Base-by-base conservation (phyloP, 495 filamentous ascomycete genomes). In the Penicillium silybi region DNA sequence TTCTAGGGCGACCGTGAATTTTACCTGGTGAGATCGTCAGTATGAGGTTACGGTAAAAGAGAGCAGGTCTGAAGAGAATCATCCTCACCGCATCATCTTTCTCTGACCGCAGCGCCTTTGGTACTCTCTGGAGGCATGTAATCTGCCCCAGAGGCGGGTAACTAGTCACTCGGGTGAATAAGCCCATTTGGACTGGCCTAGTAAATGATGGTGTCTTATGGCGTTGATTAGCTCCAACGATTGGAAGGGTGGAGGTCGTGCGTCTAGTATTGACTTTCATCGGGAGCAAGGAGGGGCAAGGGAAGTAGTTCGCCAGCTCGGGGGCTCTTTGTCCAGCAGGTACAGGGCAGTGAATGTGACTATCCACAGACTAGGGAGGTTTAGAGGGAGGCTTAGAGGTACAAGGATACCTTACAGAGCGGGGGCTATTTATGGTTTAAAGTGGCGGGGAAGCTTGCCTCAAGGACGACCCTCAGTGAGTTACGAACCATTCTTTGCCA, bases 1-100 rank as follows among this genome's bases (percentile, higher is more conserved):
- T 52, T 90, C 87, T 25, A 96, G 70, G n/a, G 89, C 67, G 15
- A 89, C 87, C 15, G 80, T 83, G 53, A 93, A 86, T 3, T 60
- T 60, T 11, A 87, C 71, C 70, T 80, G 53, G 15, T 10, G 16
- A 2, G 9, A 45, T 3, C 16, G 23, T 22, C 7, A 19, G 35
- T 29, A 5, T n/a, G n/a, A 23, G 3, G 22, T 23, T n/a, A n/a
- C 22, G 22, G 22, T 6, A 23, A 2, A 23, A 6, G 6, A 2
- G 22, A 23, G 2, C 22, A 23, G 22, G 22, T 23, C 22, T 23
- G 22, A 23, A 23, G 22, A 23, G 22, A 25, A 8, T 1, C 4
- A 10, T 25, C 49, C 63, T 56, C 43, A 74, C 71, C 50, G 54
- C 55, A 52, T 71, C 69, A 34, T 63, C 52, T 17, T 61, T 38